phyloP scores from a whole-genome alignment of 202 grass and related monocot genomes.

The Schoenoplectus triqueter region DNA sequence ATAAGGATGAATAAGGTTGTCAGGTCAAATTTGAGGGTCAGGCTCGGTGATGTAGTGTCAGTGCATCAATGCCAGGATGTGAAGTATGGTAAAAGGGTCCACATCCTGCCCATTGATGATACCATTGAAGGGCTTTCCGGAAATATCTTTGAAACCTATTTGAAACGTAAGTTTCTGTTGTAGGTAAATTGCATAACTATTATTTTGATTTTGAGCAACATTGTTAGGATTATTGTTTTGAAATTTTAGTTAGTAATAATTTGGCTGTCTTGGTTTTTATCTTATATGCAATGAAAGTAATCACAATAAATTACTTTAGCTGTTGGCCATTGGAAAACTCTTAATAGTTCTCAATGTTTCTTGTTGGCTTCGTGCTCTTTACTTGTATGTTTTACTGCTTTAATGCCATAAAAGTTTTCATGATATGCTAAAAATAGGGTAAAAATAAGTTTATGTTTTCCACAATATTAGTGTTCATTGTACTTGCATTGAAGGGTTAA shows the following conservation, averaged over 20 bases:
- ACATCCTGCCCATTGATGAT: slow-evolving; percentile 85
- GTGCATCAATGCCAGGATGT: slow-evolving; percentile 90
- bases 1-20: slow-evolving; percentile 88
- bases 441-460: not conserved
- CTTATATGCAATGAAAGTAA: not conserved
- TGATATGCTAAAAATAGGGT: not conserved
- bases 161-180: slow-evolving; percentile 68
- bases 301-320: not conserved
- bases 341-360: not conserved
- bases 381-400: not conserved
- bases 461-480: not conserved
- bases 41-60: slow-evolving; percentile 83
- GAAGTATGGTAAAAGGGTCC: slow-evolving; percentile 82
- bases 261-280: not conserved
- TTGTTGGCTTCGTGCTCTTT: not conserved
- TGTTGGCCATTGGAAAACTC: not conserved
- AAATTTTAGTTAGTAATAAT: not conserved
- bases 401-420: not conserved
- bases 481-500: not conserved
- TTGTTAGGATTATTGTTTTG: not conserved
- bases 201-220: not conserved
- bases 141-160: slow-evolving; percentile 83
- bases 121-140: slow-evolving; percentile 87
- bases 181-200: not conserved
- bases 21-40: slow-evolving; percentile 75